Base-by-base conservation (phyloP, 2,329 filamentous ascomycete genomes). In the Exophiala sideris region DNA sequence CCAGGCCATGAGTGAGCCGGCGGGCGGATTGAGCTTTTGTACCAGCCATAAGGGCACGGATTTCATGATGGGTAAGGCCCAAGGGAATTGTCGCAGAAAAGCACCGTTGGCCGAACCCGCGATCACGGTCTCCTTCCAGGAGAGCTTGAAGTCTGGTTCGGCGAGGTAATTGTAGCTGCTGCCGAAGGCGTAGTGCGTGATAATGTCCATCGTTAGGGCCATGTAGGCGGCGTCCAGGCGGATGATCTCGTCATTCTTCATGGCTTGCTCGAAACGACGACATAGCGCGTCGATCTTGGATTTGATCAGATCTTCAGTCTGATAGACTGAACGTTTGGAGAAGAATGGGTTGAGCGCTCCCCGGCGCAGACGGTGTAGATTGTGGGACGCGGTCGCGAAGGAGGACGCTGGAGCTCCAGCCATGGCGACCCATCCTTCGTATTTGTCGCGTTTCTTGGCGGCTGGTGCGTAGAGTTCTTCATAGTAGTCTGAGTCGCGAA, bases 401-500 rank as follows among this genome's bases (percentile, higher is more conserved):
- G 51, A 45, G 3, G 64, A 63, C n/a, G 39, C 24, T 3, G 55
- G 44, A 4, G 52, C 51, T 2, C 59, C 61, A 36, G 56, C 52
- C 38, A 57, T 58, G 11, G 48, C 50, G 3, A 63, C 55, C 8
- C 46, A 49, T 8, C 60, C 45, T 5, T 45, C 44, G 33, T 65
- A 65, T 54, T 69, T 69, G 29, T 70, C 63, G 5, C 66, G 64
- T 16, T 62, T 61, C 6, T 48, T 39, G 5, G 45, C 41, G 5
- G 63, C 45, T n/a, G 56, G 52, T 0, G 61, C 62, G 46, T 71
- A 72, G 11, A 72, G 62, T 12, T 65, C 64, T 10, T 69, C 62
- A 41, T 67, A 70, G 56, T 62, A 71, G 2, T 66, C 59, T 3
- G 67, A 50, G 47, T 72, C 70, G n/a, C 62, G 61, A 54, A 71